Evolutionary conservation across 2,329 filamentous ascomycete species (phyloP).

Genomic region (Capronia epimyces): DNA sequence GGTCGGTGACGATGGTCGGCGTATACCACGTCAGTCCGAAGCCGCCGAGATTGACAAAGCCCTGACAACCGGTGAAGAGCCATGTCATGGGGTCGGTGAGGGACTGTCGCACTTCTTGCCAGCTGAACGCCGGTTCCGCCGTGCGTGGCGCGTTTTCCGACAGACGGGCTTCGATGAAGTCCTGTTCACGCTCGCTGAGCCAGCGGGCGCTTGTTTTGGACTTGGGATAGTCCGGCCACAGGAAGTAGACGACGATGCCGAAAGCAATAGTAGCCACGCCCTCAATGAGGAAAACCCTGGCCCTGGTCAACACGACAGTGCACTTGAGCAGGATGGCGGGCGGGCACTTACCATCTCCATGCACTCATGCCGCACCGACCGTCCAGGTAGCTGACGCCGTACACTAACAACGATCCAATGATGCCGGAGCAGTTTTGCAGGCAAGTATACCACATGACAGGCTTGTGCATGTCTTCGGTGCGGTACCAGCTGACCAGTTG

Average conservation of each 20-base stretch:
- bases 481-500: background rate
- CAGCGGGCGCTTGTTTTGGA: slow-evolving; percentile 37
- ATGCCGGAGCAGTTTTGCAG: background rate
- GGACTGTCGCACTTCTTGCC: background rate
- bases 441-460: background rate
- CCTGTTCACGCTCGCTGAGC: slow-evolving; percentile 43
- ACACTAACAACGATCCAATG: background rate
- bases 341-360: slow-evolving; percentile 44
- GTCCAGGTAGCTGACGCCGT: slow-evolving; percentile 33
- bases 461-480: background rate
- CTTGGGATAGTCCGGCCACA: slow-evolving; percentile 47
- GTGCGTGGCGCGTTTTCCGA: background rate
- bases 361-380: slow-evolving; percentile 34
- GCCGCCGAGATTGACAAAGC: background rate
- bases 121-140: background rate
- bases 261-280: slow-evolving; percentile 36
- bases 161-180: background rate
- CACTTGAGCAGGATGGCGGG: background rate
- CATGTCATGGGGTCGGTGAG: background rate
- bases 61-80: background rate
- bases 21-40: background rate
- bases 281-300: slow-evolving; percentile 31
- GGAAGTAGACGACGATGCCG: slow-evolving; percentile 41
- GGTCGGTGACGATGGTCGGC: background rate
- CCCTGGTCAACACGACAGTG: background rate